Base-by-base conservation (phyloP, 2,329 filamentous ascomycete species). In the Cryoendolithus antarcticus region DNA sequence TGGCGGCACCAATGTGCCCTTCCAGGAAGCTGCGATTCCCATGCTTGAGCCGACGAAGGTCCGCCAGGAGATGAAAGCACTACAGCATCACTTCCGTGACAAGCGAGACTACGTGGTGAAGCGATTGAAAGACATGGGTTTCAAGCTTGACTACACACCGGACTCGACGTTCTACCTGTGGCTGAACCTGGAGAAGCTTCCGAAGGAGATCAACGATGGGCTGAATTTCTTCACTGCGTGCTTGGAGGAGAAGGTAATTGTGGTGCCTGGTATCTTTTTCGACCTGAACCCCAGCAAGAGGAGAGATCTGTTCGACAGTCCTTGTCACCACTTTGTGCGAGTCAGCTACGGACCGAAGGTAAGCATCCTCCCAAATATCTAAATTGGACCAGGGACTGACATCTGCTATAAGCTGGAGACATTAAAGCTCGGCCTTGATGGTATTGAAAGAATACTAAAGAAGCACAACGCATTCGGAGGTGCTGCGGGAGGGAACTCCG, bases 231-330 rank as follows among this genome's bases (percentile, higher is more conserved):
- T 96, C 76, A 78, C 91, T 60, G 86, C 86, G 24, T 91, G 91
- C 57, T 68, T 96, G 33, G 77, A 83, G 55, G 86, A 95, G 69
- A 93, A 93, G 71, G 85, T 93, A 49, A 95, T 95, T 56, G 86
- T 95, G 11, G 89, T 96, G 4, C 89, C 89, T 0, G 89, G 89
- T 44, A 96, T 96, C 62, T 96, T 96, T 73, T 96, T 96, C 60
- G 89, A 96, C 56, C 65, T 96, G 48, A 96, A 96, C 66, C 89
- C 89, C 3, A 81, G 82, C 29, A 82, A 86, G 60, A 74, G 89
- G 48, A 74, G 89, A 58, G 89, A 96, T 61, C 63, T 96, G 50
- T 96, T 96, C 50, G 89, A 96, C 64, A 85, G 77, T 50, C 89
- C 89, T 43, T 95, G 89, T 64, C 89, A 96, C 64, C 66, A 91